phyloP scores from a whole-genome alignment of 164 flowering plant species.

The Nelumbo lutea region DNA sequence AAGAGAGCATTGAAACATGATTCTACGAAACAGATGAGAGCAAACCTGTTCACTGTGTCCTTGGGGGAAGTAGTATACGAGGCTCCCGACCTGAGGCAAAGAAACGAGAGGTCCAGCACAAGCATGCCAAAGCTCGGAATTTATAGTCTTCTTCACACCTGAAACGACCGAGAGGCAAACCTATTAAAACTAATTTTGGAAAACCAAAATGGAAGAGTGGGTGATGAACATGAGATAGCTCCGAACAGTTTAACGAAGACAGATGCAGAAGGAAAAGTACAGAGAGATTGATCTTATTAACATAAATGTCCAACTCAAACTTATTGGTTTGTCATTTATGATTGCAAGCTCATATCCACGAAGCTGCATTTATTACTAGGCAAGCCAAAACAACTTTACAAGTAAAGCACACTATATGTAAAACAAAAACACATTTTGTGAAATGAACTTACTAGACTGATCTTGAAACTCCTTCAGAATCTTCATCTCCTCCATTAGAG shows the following conservation, averaged over 20 bases:
- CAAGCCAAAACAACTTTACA: conserved; percentile 1
- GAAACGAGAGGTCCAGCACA: conserved; percentile 97
- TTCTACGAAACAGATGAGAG: conserved; percentile 2
- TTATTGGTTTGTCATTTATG: background rate
- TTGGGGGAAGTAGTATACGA: conserved; percentile 95
- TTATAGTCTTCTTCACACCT: conserved; percentile 61
- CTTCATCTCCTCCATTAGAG: conserved; percentile 77
- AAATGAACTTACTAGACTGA: conserved; percentile 60
- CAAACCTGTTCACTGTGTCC: conserved; percentile 99
- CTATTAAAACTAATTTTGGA: background rate
- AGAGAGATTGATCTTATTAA: no score
- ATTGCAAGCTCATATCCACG: background rate
- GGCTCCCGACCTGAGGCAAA: conserved; percentile 88
- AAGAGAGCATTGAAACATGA: background rate
- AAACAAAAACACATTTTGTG: background rate
- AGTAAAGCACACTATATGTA: background rate
- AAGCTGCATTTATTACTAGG: background rate
- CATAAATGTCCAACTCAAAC: background rate
- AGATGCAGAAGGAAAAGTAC: no score
- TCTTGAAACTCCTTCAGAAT: conserved; percentile 71
- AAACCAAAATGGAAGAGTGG: background rate
- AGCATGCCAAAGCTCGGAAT: conserved; percentile 97
- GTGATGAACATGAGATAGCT: no score
- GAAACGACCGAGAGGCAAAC: conserved; percentile 12
- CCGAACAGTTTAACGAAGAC: no score